phyloP scores from a whole-genome alignment of 1,284 basidiomycete species.

The Thelephora terrestris region DNA sequence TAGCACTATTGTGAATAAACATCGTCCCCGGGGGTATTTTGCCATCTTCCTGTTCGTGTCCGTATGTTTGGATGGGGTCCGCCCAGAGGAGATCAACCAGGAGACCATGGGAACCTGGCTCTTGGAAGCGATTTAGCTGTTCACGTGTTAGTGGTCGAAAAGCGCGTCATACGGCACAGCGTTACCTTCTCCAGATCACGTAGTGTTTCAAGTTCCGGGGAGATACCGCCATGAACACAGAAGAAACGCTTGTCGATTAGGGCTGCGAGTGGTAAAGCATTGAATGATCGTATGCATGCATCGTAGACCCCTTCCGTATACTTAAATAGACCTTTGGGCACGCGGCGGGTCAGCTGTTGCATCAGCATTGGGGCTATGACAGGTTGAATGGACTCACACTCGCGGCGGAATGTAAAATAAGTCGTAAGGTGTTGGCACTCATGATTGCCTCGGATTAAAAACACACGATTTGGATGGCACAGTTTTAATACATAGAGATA shows the following conservation, averaged over 20 bases:
- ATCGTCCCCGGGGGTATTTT: conserved; percentile 33
- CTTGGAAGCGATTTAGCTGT: conserved; percentile 85
- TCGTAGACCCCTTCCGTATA: conserved; percentile 84
- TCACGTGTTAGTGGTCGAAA: conserved; percentile 2
- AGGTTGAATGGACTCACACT: conserved; percentile 14
- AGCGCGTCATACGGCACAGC: neutral
- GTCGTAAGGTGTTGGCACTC: conserved; percentile 24
- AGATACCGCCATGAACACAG: conserved; percentile 95
- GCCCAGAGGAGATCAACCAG: conserved; percentile 95
- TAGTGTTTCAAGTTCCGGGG: conserved; percentile 78
- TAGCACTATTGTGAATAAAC: conserved; percentile 83
- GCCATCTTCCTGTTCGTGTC: conserved; percentile 32
- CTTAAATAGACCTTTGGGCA: conserved; percentile 76
- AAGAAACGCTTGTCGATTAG: conserved; percentile 96
- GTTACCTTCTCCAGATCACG: conserved; percentile 68
- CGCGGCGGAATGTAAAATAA: conserved; percentile 25
- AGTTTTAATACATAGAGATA: conserved; percentile 22
- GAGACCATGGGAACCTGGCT: conserved; percentile 88
- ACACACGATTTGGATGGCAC: conserved; percentile 18
- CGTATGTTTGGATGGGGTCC: conserved; percentile 64
- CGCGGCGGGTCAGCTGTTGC: neutral
- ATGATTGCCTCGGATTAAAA: conserved; percentile 23
- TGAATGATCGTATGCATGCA: conserved; percentile 87
- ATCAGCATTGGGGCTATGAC: neutral
- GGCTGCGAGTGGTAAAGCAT: conserved; percentile 84